Conservation (phyloP, 1,139 yeast genomes). For the Yamadazyma pseudoaaseri region DNA sequence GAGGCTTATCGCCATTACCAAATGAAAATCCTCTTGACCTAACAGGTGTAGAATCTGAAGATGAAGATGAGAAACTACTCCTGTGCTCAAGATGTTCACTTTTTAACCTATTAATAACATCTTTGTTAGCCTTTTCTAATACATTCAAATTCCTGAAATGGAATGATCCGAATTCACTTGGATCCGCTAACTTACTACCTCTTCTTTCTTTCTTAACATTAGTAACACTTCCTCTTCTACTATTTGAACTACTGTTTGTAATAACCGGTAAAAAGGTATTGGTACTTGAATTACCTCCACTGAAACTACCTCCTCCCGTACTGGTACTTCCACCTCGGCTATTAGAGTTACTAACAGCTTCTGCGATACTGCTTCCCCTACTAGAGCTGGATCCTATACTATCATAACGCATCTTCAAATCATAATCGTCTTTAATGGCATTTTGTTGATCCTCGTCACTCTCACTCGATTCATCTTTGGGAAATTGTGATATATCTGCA, state of each 20-base stretch:
- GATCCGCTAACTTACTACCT: constrained; percentile 68
- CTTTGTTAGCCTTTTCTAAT: constrained; percentile 90
- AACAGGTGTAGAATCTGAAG: constrained; percentile 41
- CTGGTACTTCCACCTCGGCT: constrained; percentile 4
- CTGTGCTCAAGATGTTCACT: constrained; percentile 71
- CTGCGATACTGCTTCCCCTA: constrained; percentile 3
- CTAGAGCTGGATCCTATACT: constrained; percentile 3
- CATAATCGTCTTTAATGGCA: constrained; percentile 17
- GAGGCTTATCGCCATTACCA: constrained; percentile 12
- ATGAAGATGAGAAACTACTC: constrained; percentile 41
- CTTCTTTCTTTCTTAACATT: constrained; percentile 57
- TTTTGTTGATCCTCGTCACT: constrained; percentile 16
- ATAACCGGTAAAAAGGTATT: background rate
- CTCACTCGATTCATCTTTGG: constrained; percentile 44
- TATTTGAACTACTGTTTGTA: constrained; percentile 5
- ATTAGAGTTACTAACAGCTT: background rate
- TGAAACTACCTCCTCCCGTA: constrained; percentile 1
- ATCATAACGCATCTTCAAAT: background rate
- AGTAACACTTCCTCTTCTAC: constrained; percentile 12
- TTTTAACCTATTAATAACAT: constrained; percentile 81
- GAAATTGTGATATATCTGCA: constrained; percentile 66
- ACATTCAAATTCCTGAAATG: constrained; percentile 87
- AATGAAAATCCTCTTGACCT: constrained; percentile 43
- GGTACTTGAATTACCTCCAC: background rate
- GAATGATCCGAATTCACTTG: constrained; percentile 88